These are phyloP conservation scores for Taphrina sp. DNA, from an alignment of 1,139 yeast species.

Conservation along the genomic window DNA sequence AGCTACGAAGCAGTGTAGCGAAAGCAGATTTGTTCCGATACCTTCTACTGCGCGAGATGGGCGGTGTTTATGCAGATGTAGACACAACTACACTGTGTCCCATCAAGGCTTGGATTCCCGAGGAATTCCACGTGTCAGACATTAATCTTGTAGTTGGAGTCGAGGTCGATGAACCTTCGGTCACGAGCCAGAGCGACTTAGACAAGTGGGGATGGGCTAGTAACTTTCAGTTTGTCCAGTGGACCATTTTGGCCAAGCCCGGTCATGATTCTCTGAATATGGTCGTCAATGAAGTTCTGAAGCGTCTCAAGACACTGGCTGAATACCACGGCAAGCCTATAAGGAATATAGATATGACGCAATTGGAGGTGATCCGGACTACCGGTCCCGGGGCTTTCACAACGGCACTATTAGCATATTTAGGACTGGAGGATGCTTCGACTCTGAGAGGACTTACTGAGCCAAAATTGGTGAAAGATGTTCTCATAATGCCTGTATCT, in stretches of 20 bases:
- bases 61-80: conserved; percentile 89
- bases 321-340: conserved; percentile 40
- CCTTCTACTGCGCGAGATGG: conserved; percentile 77
- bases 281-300: conserved; percentile 69
- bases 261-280: conserved; percentile 91
- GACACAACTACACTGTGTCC: conserved; percentile 71
- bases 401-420: conserved; percentile 71
- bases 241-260: conserved; percentile 75
- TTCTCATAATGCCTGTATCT: conserved; percentile 77
- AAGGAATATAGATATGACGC: conserved; percentile 53
- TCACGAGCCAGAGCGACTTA: conserved; percentile 52
- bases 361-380: conserved; percentile 87
- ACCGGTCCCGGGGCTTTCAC: conserved; percentile 97
- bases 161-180: conserved; percentile 23
- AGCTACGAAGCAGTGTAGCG: conserved; percentile 72
- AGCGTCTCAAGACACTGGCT: conserved; percentile 39
- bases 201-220: conserved; percentile 63
- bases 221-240: conserved; percentile 72
- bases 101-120: conserved; percentile 61
- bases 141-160: conserved; percentile 29
- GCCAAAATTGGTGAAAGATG: conserved; percentile 75
- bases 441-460: conserved; percentile 56
- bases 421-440: conserved; percentile 42
- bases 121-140: conserved; percentile 32
- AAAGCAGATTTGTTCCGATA: conserved; percentile 91